Evolutionary conservation across 768 basidiomycete species (phyloP).

Genomic region (Pleurotus tuber-regium): DNA sequence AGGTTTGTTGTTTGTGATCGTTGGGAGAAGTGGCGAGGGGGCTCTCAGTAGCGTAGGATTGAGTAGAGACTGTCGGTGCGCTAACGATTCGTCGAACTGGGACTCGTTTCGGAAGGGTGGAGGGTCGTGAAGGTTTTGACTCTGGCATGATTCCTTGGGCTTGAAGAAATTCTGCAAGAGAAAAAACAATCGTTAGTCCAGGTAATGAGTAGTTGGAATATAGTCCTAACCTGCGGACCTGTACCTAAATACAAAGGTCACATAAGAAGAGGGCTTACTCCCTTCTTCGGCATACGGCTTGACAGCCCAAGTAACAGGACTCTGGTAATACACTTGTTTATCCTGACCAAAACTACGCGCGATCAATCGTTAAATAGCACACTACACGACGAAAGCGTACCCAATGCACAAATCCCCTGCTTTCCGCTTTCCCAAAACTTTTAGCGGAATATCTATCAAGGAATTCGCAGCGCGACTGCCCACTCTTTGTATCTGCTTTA

Average conservation of each 20-base stretch:
- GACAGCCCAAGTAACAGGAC: constrained; percentile 52
- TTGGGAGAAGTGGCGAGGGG: too few species aligned
- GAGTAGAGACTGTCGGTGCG: constrained; percentile 22
- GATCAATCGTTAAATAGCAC: constrained; percentile 10
- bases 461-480: constrained; percentile 39
- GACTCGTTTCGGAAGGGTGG: constrained; percentile 16
- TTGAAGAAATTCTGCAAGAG: constrained; percentile 45
- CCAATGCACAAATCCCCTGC: constrained; percentile 44
- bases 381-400: constrained; percentile 28
- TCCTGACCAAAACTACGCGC: constrained; percentile 49
- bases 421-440: constrained; percentile 32
- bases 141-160: constrained; percentile 48
- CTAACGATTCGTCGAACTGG: constrained; percentile 38
- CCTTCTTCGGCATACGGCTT: constrained; percentile 40
- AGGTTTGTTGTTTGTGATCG: too few species aligned
- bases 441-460: constrained; percentile 35
- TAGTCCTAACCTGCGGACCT: constrained; percentile 44
- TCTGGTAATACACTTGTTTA: constrained; percentile 34
- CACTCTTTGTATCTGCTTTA: constrained; percentile 40
- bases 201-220: neutral
- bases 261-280: constrained; percentile 45
- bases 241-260: constrained; percentile 70
- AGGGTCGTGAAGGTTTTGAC: constrained; percentile 16
- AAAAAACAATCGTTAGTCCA: too few species aligned
- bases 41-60: too few species aligned